phyloP scores from a whole-genome alignment of 352 stramenopile species.

The Thraustotheca clavata region DNA sequence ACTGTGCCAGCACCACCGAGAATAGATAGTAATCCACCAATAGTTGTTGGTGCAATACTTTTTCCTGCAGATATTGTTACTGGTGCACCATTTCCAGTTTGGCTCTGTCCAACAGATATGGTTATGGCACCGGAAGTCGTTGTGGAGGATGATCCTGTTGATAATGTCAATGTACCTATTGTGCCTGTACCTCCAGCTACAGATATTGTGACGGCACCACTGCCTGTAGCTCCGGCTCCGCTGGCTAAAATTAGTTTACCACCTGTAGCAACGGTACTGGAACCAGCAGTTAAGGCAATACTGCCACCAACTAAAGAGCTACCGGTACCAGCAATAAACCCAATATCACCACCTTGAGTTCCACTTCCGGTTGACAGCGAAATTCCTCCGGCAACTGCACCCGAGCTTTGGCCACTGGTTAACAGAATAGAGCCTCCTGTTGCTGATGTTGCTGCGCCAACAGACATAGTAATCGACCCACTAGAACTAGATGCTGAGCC shows the following conservation, averaged over 20 bases:
- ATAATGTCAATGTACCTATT: conserved; percentile 17
- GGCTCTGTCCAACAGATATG: neutral
- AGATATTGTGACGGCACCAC: conserved; percentile 15
- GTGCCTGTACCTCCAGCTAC: conserved; percentile 10
- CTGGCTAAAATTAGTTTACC: conserved; percentile 4
- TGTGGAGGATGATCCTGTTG: conserved; percentile 16
- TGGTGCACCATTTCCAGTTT: neutral
- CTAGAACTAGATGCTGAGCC: conserved; percentile 19
- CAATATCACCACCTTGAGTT: conserved; percentile 19
- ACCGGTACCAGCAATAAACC: conserved; percentile 35
- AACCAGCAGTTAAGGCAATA: conserved; percentile 18
- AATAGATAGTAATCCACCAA: conserved; percentile 30
- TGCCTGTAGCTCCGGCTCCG: neutral
- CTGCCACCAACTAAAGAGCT: conserved; percentile 46
- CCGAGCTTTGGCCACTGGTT: conserved; percentile 14
- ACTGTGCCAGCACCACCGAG: conserved; percentile 27
- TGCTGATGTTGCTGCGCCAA: neutral
- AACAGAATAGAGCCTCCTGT: conserved; percentile 21
- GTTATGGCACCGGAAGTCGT: conserved; percentile 4
- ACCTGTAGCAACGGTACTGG: conserved; percentile 8
- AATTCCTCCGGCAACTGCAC: neutral
- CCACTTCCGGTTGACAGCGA: neutral
- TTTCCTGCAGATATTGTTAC: conserved; percentile 22
- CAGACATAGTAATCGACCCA: conserved; percentile 12
- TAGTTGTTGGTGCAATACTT: conserved; percentile 33